These are phyloP conservation scores for Rugonectria rugulosa DNA, from an alignment of 2,329 filamentous ascomycete genomes.

Conservation along the genomic window DNA sequence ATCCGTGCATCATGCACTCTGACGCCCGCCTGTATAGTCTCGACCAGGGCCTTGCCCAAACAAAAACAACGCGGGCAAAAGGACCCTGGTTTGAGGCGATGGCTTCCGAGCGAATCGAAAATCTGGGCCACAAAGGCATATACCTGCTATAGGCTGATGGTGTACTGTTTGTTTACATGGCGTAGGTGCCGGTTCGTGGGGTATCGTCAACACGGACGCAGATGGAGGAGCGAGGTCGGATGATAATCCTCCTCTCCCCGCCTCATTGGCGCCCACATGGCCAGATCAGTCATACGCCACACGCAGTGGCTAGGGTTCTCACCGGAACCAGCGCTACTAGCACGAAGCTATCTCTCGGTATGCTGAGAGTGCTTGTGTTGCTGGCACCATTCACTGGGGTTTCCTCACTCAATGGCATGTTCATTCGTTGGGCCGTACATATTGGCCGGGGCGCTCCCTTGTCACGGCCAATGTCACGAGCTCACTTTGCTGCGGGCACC, in stretches of 20 bases:
- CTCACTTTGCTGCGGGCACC: background rate
- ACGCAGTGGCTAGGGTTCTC: background rate
- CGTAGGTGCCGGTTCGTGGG: background rate
- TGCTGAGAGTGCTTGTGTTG: background rate
- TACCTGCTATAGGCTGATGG: background rate
- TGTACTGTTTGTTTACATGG: background rate
- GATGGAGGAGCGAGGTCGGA: background rate
- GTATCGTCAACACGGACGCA: background rate
- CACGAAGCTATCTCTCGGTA: background rate
- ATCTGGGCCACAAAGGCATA: background rate
- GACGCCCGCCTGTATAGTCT: background rate
- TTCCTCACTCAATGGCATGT: background rate
- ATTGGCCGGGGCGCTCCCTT: conserved; percentile 2
- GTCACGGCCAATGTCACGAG: background rate
- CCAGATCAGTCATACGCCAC: conserved; percentile 7
- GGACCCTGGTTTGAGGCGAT: background rate
- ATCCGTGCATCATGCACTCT: conserved; percentile 18
- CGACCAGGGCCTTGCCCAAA: background rate
- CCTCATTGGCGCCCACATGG: conserved; percentile 4
- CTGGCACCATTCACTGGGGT: background rate
- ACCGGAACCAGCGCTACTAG: background rate
- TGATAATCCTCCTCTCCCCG: conserved; percentile 1
- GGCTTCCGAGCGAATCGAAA: background rate
- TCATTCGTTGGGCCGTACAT: background rate
- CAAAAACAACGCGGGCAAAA: background rate